Evolutionary conservation across 257 asterid species (phyloP).

Genomic region (Fraxinus americana): DNA sequence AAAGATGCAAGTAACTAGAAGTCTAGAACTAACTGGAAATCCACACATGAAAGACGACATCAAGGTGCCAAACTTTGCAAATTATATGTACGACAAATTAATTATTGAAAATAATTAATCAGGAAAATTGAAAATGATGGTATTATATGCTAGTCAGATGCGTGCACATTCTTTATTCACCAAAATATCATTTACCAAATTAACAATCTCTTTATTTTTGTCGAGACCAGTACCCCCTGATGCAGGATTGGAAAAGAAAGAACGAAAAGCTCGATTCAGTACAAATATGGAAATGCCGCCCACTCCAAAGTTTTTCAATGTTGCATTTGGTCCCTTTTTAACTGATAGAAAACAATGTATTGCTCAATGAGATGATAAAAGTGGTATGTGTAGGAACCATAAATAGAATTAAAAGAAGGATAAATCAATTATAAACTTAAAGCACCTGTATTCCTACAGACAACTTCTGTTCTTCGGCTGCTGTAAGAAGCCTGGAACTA

Average conservation of each 20-base stretch:
- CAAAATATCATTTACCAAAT: neutral
- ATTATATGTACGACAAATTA: neutral
- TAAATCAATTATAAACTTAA: conserved; percentile 13
- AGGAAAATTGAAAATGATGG: neutral
- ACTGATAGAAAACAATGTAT: neutral
- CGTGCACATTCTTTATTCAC: neutral
- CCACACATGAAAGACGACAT: conserved; percentile 9
- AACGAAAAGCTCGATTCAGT: neutral
- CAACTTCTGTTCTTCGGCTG: conserved; percentile 81
- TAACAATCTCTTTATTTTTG: neutral
- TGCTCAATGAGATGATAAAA: neutral
- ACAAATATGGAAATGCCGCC: neutral
- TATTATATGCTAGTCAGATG: neutral
- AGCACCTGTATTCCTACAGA: conserved; percentile 89
- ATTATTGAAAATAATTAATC: neutral
- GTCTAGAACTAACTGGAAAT: neutral
- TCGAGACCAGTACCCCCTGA: neutral
- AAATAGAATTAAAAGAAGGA: conserved; percentile 9
- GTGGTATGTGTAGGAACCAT: neutral
- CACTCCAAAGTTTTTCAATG: neutral
- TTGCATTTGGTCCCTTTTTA: neutral
- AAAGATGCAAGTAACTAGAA: neutral
- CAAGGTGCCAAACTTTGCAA: conserved; percentile 3
- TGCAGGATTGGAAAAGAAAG: neutral
- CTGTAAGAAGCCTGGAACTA: conserved; percentile 71